Evolutionary conservation across 768 basidiomycete species (phyloP), one percentile per base, ranked within the genome.

Genomic region (Kockovaella imperatae): DNA sequence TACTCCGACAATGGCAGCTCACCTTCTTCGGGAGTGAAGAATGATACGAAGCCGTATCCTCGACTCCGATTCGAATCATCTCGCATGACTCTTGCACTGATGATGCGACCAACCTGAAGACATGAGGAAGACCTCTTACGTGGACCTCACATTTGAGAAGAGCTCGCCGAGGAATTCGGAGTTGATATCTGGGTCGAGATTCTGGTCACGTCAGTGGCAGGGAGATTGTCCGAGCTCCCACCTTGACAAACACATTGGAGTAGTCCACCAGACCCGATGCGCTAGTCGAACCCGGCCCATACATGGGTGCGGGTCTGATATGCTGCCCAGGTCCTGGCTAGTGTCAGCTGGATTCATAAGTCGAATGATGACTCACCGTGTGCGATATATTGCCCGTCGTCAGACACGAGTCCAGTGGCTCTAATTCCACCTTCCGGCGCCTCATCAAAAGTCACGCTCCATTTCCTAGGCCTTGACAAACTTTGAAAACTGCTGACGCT

Each of bases 41-140:
- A 90, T 46, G 86, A 89, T 52, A 93, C 89, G 74, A 95, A 95
- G 44, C 90, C 90, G 69, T 93, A 93, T 57, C 90, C 89, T 67
- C 90, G 84, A 56, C 87, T 90, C 62, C 87, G 85, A 45, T 86
- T 86, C 61, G 88, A 86, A 68, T 88, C 87, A 74, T 96, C 90
- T 74, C 87, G 83, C 87, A 91, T 91, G 67, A 91, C 87, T 42
- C 53, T 46, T 10, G 64, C 64, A 31, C 58, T 60, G 26, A 66
- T 45, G 21, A 66, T 56, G 15, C 50, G 42, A 10, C 64, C 64
- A n/a, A 58, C 21, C 64, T 66, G 35, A 3, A 28, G 41, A 21
- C 29, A 32, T 42, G 10, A 41, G 30, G 14, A 5, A 24, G 23
- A 21, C 15, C 28, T 14, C 5, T 15, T 23, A 3, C 17, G 28